Evolutionary conservation across 2,329 filamentous ascomycete genomes (phyloP).

Genomic region (Beauveria medogensis): DNA sequence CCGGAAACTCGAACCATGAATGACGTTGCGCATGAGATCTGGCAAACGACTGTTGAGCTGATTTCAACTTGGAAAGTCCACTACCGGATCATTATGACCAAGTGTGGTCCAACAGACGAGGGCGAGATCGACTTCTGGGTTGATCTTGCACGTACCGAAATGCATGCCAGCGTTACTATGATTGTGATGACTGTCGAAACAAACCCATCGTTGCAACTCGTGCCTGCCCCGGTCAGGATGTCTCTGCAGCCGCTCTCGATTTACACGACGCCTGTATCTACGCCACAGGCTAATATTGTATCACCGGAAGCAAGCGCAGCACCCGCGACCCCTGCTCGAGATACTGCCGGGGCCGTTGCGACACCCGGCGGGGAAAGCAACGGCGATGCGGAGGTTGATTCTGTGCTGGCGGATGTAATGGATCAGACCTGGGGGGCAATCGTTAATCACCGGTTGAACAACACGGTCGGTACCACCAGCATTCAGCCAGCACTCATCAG

Average conservation of each 20-base stretch:
- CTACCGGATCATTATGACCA: conserved; percentile 71
- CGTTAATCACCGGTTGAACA: conserved; percentile 57
- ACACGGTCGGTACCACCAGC: conserved; percentile 46
- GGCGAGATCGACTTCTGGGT: conserved; percentile 57
- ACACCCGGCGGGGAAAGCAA: conserved; percentile 37
- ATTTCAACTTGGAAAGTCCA: conserved; percentile 61
- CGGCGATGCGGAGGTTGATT: conserved; percentile 43
- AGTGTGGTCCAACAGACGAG: conserved; percentile 59
- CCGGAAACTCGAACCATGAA: conserved; percentile 44
- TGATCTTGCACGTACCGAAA: conserved; percentile 43
- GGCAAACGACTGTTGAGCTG: conserved; percentile 68
- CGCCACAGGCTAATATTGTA: conserved; percentile 51
- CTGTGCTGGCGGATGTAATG: conserved; percentile 61
- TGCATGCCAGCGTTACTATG: conserved; percentile 42
- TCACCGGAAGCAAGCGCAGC: conserved; percentile 53
- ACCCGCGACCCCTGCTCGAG: conserved; percentile 40
- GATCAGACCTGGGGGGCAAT: conserved; percentile 73
- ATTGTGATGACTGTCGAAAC: conserved; percentile 59
- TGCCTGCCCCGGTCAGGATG: conserved; percentile 47
- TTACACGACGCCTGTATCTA: conserved; percentile 59
- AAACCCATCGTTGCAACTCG: conserved; percentile 53
- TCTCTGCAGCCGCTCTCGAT: conserved; percentile 37
- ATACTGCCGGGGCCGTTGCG: conserved; percentile 29
- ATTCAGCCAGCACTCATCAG: conserved; percentile 51
- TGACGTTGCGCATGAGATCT: conserved; percentile 66